Base-by-base conservation (phyloP, 2,329 filamentous ascomycete genomes). In the Pezicula neosporulosa region DNA sequence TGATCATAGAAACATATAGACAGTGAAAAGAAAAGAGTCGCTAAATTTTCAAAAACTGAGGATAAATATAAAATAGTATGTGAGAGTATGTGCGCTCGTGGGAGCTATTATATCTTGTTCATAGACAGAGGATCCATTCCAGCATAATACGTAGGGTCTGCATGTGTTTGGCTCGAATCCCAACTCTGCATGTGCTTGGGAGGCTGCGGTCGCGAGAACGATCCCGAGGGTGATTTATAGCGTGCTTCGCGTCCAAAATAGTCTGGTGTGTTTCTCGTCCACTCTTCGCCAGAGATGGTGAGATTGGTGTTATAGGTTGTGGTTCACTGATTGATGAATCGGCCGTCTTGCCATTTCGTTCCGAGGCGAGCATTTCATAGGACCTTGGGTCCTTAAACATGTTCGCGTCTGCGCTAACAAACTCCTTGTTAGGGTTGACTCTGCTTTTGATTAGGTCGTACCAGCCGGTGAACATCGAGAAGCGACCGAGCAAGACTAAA, bases 401-500 rank as follows among this genome's bases (percentile, higher is more conserved):
- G 53, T 82, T 70, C 55, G 81, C 80, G 66, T 97, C 93, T 43
- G 88, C 85, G 37, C 90, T 95, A 57, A 96, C 88, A 62, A 97
- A 97, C 68, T 97, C 93, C 61, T 83, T 82, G 65, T 87, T 82
- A 53, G 72, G 70, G 58, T 70, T 74, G 48, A 75, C 72, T 35
- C 66, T 68, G 19, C 72, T 69, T 49, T 68, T 73, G 58, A 85
- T 68, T 39, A 92, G 71, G 24, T 95, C 85, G 39, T 76, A 60
- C 94, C 94, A 99, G 56, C 88, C 94, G 3, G 77, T 80, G 50
- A 95, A 75, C 85, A 97, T 95, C n/a, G 88, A 86, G 68, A 82
- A 84, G 48, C 92, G 86, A 36, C 88, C 87, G 30, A 97, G 82
- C 52, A 97, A 82, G 49, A 96, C 70, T 51, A 95, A 78, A 46